Evolutionary conservation across 306 rosid species (phyloP).

Genomic region (Sicyos edulis): DNA sequence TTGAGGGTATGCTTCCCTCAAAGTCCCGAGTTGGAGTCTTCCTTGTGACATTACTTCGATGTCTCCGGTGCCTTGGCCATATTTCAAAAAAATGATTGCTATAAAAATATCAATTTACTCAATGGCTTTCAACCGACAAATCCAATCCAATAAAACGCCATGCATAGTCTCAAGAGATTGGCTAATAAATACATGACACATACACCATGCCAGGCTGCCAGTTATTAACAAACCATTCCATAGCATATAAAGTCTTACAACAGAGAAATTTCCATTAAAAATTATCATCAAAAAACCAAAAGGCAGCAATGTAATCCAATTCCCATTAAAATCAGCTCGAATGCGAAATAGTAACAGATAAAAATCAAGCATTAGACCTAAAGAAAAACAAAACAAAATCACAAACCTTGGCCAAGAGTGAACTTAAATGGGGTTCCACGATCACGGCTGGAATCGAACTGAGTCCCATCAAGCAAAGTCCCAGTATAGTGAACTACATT

Average conservation of each 20-base stretch:
- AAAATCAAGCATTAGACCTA: neutral
- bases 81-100: constrained; percentile 2
- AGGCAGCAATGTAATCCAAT: neutral
- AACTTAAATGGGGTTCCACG: constrained; percentile 64
- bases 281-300: neutral
- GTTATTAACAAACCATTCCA: neutral
- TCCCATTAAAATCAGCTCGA: neutral
- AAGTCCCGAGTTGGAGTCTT: no score
- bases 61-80: no score
- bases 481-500: constrained; percentile 82
- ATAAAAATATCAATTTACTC: neutral
- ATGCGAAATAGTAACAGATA: neutral
- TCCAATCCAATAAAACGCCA: constrained; percentile 1
- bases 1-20: no score
- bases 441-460: constrained; percentile 92
- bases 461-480: constrained; percentile 79
- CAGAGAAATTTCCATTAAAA: neutral
- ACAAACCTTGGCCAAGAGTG: constrained; percentile 90
- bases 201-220: neutral
- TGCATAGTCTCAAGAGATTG: no score
- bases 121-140: neutral
- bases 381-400: neutral
- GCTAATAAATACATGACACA: no score
- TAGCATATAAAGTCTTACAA: neutral
- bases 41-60: no score